These are phyloP conservation scores for Amaranthus hypochondriacus DNA, from an alignment of 148 eudicot species.

Conservation along the genomic window DNA sequence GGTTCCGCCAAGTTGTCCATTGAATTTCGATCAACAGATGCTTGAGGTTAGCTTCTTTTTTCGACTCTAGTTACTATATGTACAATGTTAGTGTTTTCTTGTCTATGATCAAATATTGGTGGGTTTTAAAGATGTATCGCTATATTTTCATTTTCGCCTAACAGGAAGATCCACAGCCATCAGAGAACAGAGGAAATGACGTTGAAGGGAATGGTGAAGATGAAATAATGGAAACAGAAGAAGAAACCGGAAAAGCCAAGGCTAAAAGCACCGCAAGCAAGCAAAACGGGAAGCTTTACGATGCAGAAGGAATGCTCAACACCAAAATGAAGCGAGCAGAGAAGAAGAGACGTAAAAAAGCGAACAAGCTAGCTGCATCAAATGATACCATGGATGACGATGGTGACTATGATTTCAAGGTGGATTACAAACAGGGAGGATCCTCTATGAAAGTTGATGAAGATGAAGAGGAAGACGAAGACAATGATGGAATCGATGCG, in stretches of 20 bases:
- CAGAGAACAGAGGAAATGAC: slow-evolving; percentile 7
- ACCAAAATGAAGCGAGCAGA: slow-evolving; percentile 62
- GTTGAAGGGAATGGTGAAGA: slow-evolving; percentile 30
- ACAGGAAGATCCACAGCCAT: slow-evolving; percentile 41
- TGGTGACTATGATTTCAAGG: slow-evolving; percentile 80
- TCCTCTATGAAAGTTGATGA: slow-evolving; percentile 51
- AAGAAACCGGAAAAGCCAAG: slow-evolving; percentile 32
- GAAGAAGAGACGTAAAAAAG: slow-evolving; percentile 69
- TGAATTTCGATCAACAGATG: slow-evolving; percentile 67
- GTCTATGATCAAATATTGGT: background rate
- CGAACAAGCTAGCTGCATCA: slow-evolving; percentile 34
- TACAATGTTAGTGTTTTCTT: background rate
- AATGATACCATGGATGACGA: slow-evolving; percentile 48
- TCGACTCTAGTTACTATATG: background rate
- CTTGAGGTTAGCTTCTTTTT: slow-evolving; percentile 53
- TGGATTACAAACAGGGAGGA: slow-evolving; percentile 49
- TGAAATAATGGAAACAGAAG: slow-evolving; percentile 55
- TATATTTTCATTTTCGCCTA: slow-evolving; percentile 2
- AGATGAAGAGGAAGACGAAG: slow-evolving; percentile 35
- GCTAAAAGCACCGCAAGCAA: slow-evolving; percentile 37
- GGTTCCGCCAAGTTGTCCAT: slow-evolving; percentile 70
- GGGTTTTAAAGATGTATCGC: background rate
- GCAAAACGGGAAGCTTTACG: slow-evolving; percentile 74
- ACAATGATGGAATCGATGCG: slow-evolving; percentile 35
- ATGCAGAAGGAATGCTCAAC: slow-evolving; percentile 78